Evolutionary conservation across 208 protist genomes (phyloP).

Genomic region (Crithidia brevicula): DNA sequence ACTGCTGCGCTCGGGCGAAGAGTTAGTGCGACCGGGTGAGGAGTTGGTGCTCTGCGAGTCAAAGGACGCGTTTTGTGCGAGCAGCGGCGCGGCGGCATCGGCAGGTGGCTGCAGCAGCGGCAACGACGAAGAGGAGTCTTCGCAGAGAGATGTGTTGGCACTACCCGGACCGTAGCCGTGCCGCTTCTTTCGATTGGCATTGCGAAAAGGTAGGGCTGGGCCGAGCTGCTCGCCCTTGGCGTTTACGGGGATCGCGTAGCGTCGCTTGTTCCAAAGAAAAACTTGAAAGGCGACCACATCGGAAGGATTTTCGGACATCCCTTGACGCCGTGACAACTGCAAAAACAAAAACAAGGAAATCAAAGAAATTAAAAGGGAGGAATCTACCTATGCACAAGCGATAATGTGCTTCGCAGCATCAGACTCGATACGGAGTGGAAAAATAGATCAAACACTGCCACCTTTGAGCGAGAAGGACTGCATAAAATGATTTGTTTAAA

Average conservation of each 20-base stretch:
- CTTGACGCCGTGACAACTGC: background rate
- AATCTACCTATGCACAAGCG: too few relatives aligned
- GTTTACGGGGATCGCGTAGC: conserved; percentile 18
- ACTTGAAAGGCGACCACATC: conserved; percentile 7
- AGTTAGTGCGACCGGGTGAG: background rate
- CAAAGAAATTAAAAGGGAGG: too few relatives aligned
- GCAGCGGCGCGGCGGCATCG: background rate
- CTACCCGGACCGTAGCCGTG: conserved; percentile 24
- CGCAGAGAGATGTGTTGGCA: background rate
- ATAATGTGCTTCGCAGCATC: too few relatives aligned
- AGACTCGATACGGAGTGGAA: too few relatives aligned
- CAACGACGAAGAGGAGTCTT: background rate
- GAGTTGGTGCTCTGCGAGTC: conserved; percentile 8
- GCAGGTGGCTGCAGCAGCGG: background rate
- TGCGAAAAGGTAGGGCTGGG: background rate
- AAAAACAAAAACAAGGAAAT: background rate
- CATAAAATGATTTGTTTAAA: too few relatives aligned
- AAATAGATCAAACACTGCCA: too few relatives aligned
- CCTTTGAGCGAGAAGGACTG: too few relatives aligned
- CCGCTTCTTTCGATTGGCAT: conserved; percentile 11
- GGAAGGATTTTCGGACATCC: background rate
- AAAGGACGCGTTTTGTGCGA: background rate
- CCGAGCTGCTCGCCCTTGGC: conserved; percentile 11
- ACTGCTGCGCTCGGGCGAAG: background rate
- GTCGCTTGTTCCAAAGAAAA: conserved; percentile 16